Base-by-base conservation (phyloP, 257 asterid genomes). In the Cruciata laevipes region DNA sequence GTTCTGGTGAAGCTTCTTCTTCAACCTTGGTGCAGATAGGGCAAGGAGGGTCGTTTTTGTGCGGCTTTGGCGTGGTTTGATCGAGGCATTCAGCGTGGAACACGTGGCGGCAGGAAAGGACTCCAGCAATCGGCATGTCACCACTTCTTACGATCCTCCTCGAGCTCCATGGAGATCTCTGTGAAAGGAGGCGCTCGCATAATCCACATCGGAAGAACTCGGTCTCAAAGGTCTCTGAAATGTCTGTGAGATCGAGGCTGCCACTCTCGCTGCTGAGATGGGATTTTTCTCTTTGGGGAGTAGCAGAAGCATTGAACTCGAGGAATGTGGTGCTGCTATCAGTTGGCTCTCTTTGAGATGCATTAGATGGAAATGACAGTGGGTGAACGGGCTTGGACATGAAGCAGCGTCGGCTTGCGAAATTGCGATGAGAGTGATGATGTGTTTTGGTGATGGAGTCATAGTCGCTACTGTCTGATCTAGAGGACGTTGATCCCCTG, bases 21-120 rank as follows among this genome's bases (percentile, higher is more conserved):
- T 90, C 95, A 0, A 74, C 63, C 68, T 81, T 90, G 37, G 77
- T 59, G 65, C 99, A 94, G 11, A 88, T 72, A 40, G 99, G 99
- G 70, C 99, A 94, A 4, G 95, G 96, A 56, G 99, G 97, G 69
- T 94, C 97, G 32, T 69, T 90, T 70, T 71, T 90, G 21, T 87
- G 84, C 21, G 90, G 79, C 82, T 90, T 90, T 2, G 96, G 93
- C 4, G 96, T 94, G 1, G 86, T 91, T 70, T 88, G 97, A 3
- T 94, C 97, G 83, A 94, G 72, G 78, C 99, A 94, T 75, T 94
- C 99, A 0, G 95, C 97, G 70, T 94, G 99, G 80, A 90, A 94
- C 35, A 88, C 95, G 44, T 94, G 99, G 18, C 89, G 78, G 59
- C 99, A 94, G 8, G 95, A 87, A 44, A 94, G 97, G 69, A 94